Evolutionary conservation across 768 basidiomycete genomes (phyloP).

Genomic region (Tephrocybe sp.): DNA sequence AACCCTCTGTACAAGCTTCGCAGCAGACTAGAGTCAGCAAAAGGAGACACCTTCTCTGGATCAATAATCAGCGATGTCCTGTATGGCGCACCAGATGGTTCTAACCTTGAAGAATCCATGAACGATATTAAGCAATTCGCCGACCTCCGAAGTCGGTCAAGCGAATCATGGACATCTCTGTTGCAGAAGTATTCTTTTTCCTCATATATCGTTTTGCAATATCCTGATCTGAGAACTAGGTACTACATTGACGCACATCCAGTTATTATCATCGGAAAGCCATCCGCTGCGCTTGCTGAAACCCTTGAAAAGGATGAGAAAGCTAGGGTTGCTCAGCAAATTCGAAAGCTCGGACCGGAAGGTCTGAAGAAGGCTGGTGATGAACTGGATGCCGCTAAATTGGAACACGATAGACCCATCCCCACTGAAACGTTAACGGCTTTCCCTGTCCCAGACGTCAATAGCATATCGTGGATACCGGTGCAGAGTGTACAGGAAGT

Average conservation of each 20-base stretch:
- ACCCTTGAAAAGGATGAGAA: constrained; percentile 82
- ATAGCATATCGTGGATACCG: constrained; percentile 90
- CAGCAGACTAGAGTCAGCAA: constrained; percentile 78
- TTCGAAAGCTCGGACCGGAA: constrained; percentile 67
- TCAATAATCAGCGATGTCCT: constrained; percentile 81
- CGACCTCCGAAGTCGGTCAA: constrained; percentile 67
- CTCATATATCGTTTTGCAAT: neutral
- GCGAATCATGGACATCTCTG: constrained; percentile 71
- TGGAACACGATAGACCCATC: constrained; percentile 80
- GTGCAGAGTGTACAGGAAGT: constrained; percentile 62
- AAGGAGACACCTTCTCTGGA: constrained; percentile 76
- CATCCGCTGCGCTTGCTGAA: constrained; percentile 80
- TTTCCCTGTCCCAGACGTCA: constrained; percentile 91
- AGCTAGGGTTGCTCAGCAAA: constrained; percentile 67
- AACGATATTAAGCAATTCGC: constrained; percentile 77
- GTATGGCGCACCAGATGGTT: constrained; percentile 82
- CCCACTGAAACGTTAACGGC: constrained; percentile 75
- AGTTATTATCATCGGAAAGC: constrained; percentile 81
- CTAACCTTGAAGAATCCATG: constrained; percentile 68
- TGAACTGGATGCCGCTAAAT: constrained; percentile 78
- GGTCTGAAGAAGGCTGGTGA: constrained; percentile 72
- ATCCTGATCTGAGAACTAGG: constrained; percentile 36
- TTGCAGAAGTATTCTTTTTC: constrained; percentile 56
- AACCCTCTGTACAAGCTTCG: constrained; percentile 52
- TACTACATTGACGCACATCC: constrained; percentile 75